Percentiles rank a stretch among this genome's conserved stretches.
phyloP scores from a whole-genome alignment of 1,139 yeast species.

The Diutina rugosa region DNA sequence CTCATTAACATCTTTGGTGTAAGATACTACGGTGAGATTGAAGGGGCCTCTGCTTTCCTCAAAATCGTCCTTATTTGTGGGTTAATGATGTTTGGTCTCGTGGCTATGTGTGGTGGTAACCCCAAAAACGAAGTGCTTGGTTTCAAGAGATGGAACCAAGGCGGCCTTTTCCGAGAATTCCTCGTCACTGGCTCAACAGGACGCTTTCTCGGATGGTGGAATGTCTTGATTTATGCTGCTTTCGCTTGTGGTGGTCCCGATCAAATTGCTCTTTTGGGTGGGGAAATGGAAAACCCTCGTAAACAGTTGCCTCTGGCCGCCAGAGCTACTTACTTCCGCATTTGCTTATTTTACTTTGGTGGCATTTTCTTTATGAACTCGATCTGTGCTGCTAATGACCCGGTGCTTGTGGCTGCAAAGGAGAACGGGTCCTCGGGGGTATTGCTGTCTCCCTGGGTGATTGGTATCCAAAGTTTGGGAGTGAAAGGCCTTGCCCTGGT shows the following conservation, averaged over 20 bases:
- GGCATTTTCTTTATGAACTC: constrained; percentile 26
- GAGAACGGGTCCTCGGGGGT: constrained; percentile 16
- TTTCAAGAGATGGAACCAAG: constrained; percentile 20
- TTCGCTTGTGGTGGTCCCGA: constrained; percentile 33
- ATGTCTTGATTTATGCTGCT: constrained; percentile 23
- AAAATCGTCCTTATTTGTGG: constrained; percentile 27
- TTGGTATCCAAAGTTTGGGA: constrained; percentile 23
- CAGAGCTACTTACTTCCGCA: constrained; percentile 20
- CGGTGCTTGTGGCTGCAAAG: constrained; percentile 14
- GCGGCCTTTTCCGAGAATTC: constrained; percentile 21
- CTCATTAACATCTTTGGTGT: constrained; percentile 22
- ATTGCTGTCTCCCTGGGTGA: constrained; percentile 28
- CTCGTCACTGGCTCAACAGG: constrained; percentile 22
- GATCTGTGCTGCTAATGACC: constrained; percentile 21
- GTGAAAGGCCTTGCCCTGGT: constrained; percentile 22
- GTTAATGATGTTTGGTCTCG: constrained; percentile 23
- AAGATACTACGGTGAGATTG: constrained; percentile 28
- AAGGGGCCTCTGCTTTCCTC: constrained; percentile 22
- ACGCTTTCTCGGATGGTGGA: constrained; percentile 23
- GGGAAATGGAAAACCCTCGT: constrained; percentile 22
- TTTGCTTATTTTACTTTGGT: constrained; percentile 22
- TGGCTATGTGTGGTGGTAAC: constrained; percentile 29
- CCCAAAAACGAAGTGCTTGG: constrained; percentile 25
- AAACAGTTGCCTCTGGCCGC: constrained; percentile 21
- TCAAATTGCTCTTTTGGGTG: constrained; percentile 19